Evolutionary conservation across 345 rosid genomes (phyloP), one percentile per base, ranked within the genome.

Genomic region (Populus tremula): DNA sequence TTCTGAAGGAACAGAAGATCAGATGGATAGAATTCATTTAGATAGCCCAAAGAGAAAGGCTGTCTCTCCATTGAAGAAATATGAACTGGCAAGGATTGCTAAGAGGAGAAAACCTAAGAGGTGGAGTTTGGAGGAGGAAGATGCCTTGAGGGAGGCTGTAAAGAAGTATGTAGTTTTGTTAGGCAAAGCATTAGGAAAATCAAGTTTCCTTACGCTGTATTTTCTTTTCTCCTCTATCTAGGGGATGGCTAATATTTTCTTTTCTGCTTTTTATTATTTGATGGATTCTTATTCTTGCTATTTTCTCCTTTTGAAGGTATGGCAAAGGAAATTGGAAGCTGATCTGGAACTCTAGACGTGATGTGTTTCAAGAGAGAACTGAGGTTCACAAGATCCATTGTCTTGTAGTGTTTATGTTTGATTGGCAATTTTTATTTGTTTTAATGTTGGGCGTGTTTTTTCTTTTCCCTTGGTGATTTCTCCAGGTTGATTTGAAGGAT

Each of bases 401-500:
- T 27, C 14, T 18, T n/a, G 17, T 13, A 0, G 7, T 31, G 16
- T 67, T 67, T 54, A 14, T 56, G n/a, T 23, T 29, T 29, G 69
- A 25, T 8, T 62, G 27, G 20, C 10, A 7, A 13, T 50, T 38
- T 0, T 45, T 67, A 3, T 53, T 29, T 70, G 11, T 29, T 53
- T 78, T 69, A 70, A 45, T 23, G 8, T 33, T 1, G 20, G 39
- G 9, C 0, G 8, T 47, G 5, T n/a, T 21, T 21, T 56, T 33
- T 47, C 17, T 18, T 17, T 69, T 18, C 10, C 38, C 21, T 5
- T 12, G 8, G 20, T 62, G 23, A 31, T 33, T 77, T 35, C 73
- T 31, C 49, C 75, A 89, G 90, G 92, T 84, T 66, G 91, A 90
- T 81, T 81, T 91, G 77, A 91, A 91, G 82, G 93, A 91, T 76